Base-by-base conservation (phyloP, 345 rosid genomes). In the Ailanthus altissimus region DNA sequence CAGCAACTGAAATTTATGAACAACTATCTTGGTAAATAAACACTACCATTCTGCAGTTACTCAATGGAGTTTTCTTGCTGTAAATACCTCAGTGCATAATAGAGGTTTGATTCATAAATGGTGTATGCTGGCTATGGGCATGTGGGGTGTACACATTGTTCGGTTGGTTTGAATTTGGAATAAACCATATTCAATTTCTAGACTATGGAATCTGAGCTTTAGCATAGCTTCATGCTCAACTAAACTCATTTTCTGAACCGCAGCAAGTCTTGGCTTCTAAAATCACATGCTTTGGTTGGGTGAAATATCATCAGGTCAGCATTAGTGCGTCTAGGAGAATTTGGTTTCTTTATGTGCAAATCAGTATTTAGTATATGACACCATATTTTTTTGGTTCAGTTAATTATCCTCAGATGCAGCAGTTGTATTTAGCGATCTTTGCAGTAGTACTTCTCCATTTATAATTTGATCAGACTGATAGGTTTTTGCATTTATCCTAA, bases 11-110 rank as follows among this genome's bases (percentile, higher is more conserved):
- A 94, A 81, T 94, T 88, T 85, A 90, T 94, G 91, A 92, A 91
- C 87, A 94, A 92, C 72, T 94, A 94, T 89, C 90, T 92, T 73
- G 98, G 98, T 92, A 75, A 73, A 87, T 78, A 38, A 68, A 72
- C 59, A 61, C 67, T 43, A 26, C 72, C 70, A 20, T 71, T 76
- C 74, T 50, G 45, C 43, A 25, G 15, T 53, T 50, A 6, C 23
- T 58, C 8, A n/a, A 32, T 50, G 32, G 62, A 75, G 20, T 23
- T n/a, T 13, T 32, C 40, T 20, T 26, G 47, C 47, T 15, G 4
- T 74, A 28, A 36, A 26, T 23, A 18, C 32, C 49, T 1, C 10
- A 28, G 4, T 47, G 28, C 28, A 32, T 4, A 74, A n/a, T 47
- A 32, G 25, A n/a, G 13, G 49, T 63, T 28, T 26, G 20, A 60